A percentile compares a stretch with the other conserved stretches of the same genome.
Evolutionary conservation across 2,329 filamentous ascomycete species (phyloP).

Genomic region (Aspergillus costaricaensis): DNA sequence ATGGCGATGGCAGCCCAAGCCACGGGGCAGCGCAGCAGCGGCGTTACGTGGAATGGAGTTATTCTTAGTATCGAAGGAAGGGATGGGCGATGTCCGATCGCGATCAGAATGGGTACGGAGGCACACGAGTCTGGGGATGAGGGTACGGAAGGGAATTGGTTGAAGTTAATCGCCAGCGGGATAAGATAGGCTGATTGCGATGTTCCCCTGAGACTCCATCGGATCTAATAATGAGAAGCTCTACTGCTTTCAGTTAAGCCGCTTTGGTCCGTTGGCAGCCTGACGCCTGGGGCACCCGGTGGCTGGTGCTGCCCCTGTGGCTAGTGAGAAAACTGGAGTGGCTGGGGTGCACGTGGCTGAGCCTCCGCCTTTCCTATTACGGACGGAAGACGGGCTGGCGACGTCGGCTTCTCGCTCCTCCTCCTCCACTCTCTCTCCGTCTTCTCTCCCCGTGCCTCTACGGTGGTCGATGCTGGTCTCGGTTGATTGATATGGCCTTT

Average conservation of each 20-base stretch:
- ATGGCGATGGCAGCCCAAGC: slow-evolving; percentile 1
- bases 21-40: slow-evolving; percentile 1
- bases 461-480: background rate
- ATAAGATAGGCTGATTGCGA: background rate
- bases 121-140: background rate
- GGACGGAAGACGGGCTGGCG: slow-evolving; percentile 17
- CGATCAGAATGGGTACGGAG: background rate
- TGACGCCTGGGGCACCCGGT: slow-evolving; percentile 6
- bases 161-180: background rate
- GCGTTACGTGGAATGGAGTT: background rate
- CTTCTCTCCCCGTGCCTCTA: background rate
- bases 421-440: background rate
- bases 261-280: background rate
- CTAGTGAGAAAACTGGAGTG: slow-evolving; percentile 11
- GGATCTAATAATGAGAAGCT: background rate
- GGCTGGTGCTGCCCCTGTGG: slow-evolving; percentile 20
- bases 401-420: slow-evolving; percentile 8
- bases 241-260: too few relatives aligned
- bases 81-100: background rate
- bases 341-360: slow-evolving; percentile 25
- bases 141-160: background rate
- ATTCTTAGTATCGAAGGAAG: background rate
- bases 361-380: slow-evolving; percentile 20
- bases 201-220: background rate
- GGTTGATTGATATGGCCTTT: background rate